These are phyloP conservation scores for Orbilia quercus DNA, from an alignment of 2,329 filamentous ascomycete genomes.

Conservation along the genomic window DNA sequence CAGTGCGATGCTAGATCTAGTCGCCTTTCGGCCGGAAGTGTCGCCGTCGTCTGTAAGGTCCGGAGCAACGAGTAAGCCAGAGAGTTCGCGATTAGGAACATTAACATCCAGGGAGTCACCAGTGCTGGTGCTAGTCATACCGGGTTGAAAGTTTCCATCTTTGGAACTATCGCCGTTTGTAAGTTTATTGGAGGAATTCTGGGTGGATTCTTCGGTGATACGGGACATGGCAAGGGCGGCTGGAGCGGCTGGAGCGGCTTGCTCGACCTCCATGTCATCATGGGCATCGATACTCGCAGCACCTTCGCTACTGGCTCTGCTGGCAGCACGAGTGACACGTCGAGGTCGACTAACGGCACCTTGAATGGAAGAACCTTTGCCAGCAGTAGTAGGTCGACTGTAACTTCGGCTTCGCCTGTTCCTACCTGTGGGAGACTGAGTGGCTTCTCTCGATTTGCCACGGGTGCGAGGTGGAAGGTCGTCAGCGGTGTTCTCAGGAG, in stretches of 20 bases:
- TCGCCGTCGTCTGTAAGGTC: slow-evolving; percentile 54
- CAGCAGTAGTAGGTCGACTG: slow-evolving; percentile 60
- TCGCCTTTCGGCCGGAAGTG: slow-evolving; percentile 52
- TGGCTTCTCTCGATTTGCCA: slow-evolving; percentile 56
- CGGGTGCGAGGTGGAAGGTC: slow-evolving; percentile 43
- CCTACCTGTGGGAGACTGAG: slow-evolving; percentile 58
- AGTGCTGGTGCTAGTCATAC: slow-evolving; percentile 50
- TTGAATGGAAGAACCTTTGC: slow-evolving; percentile 52
- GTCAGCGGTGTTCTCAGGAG: slow-evolving; percentile 38
- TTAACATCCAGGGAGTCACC: slow-evolving; percentile 41
- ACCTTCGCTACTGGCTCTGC: slow-evolving; percentile 63
- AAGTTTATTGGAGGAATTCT: slow-evolving; percentile 48
- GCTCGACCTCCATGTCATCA: slow-evolving; percentile 47
- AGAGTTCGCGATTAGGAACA: slow-evolving; percentile 21
- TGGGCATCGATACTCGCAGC: slow-evolving; percentile 16
- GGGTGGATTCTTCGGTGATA: slow-evolving; percentile 51
- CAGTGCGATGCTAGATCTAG: slow-evolving; percentile 65
- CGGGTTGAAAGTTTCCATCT: slow-evolving; percentile 42
- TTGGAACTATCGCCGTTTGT: slow-evolving; percentile 47
- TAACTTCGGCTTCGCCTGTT: slow-evolving; percentile 61
- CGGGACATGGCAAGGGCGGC: slow-evolving; percentile 49
- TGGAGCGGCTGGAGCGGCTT: neutral
- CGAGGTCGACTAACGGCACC: slow-evolving; percentile 60
- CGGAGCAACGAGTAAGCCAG: slow-evolving; percentile 43
- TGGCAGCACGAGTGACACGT: slow-evolving; percentile 60